phyloP scores from a whole-genome alignment of 805 yeast genomes.

The Hanseniaspora opuntiae region DNA sequence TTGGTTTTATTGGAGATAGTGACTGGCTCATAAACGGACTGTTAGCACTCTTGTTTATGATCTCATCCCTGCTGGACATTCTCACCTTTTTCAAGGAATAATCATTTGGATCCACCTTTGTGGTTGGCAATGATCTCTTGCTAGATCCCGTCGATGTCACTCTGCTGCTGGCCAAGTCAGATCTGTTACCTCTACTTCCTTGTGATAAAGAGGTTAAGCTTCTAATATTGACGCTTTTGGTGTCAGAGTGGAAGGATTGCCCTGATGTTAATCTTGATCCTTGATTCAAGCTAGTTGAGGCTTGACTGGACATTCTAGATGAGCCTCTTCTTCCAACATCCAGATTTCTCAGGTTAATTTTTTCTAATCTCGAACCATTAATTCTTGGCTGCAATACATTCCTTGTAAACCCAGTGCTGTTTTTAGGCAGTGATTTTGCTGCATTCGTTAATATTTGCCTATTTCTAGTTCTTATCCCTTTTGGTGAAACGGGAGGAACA shows the following conservation, averaged over 20 bases:
- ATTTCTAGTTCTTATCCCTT: constrained; percentile 1
- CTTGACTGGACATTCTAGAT: constrained; percentile 5
- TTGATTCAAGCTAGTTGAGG: background rate
- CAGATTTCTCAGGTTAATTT: background rate
- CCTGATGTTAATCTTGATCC: background rate
- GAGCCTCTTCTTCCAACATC: background rate
- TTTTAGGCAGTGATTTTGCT: background rate
- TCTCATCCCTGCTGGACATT: background rate
- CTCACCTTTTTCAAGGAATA: constrained; percentile 1
- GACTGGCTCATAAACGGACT: background rate
- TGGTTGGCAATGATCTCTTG: background rate
- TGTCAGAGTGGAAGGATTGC: background rate
- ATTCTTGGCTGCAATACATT: background rate
- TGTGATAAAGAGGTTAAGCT: background rate
- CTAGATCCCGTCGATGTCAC: background rate
- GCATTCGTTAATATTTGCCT: constrained; percentile 1
- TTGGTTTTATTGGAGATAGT: constrained; percentile 5
- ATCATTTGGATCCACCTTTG: background rate
- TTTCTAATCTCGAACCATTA: background rate
- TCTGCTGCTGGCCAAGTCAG: background rate
- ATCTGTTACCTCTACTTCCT: background rate
- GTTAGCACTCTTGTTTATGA: background rate
- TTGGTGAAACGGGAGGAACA: background rate
- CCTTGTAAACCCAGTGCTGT: background rate
- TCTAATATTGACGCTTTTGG: background rate